These are phyloP conservation scores for Escallonia herrerae DNA, from an alignment of 129 eudicot genomes.

Conservation along the genomic window DNA sequence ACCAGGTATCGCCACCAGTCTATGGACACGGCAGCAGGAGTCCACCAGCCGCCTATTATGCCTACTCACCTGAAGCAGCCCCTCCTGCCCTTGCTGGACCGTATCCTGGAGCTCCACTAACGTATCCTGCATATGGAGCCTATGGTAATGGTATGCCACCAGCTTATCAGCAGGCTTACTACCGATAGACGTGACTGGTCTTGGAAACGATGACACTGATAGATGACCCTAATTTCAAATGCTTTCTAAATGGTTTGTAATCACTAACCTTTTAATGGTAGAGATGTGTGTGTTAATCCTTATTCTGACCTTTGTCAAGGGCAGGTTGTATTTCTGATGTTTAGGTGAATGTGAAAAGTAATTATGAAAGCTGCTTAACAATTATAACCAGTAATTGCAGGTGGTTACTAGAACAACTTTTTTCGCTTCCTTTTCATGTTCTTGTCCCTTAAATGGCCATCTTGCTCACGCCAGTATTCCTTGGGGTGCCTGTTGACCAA, in stretches of 20 bases:
- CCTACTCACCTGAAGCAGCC: slow-evolving; percentile 73
- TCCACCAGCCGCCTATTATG: slow-evolving; percentile 44
- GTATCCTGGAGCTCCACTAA: slow-evolving; percentile 70
- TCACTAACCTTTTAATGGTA: slow-evolving; percentile 94
- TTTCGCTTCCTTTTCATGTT: not conserved
- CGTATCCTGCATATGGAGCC: slow-evolving; percentile 57
- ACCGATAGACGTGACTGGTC: slow-evolving; percentile 54
- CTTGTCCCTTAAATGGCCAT: not conserved
- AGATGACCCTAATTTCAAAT: slow-evolving; percentile 32
- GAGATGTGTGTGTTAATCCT: slow-evolving; percentile 66
- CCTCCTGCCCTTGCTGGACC: slow-evolving; percentile 55
- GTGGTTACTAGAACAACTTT: not conserved
- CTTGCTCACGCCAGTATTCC: no score
- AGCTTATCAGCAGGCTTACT: slow-evolving; percentile 77
- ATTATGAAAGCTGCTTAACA: slow-evolving; percentile 16
- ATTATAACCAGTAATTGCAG: not conserved
- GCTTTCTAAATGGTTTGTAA: slow-evolving; percentile 57
- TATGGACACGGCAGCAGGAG: slow-evolving; percentile 70
- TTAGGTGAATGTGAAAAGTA: slow-evolving; percentile 48
- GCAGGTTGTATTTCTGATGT: slow-evolving; percentile 52
- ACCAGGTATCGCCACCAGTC: slow-evolving; percentile 42
- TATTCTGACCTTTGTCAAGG: slow-evolving; percentile 29
- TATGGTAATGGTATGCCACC: slow-evolving; percentile 62
- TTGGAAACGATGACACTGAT: slow-evolving; percentile 45
- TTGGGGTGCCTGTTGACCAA: no score